Percentiles rank a stretch among this genome's conserved stretches.
phyloP scores from a whole-genome alignment of 345 rosid genomes.

The Toxicodendron radicans region DNA sequence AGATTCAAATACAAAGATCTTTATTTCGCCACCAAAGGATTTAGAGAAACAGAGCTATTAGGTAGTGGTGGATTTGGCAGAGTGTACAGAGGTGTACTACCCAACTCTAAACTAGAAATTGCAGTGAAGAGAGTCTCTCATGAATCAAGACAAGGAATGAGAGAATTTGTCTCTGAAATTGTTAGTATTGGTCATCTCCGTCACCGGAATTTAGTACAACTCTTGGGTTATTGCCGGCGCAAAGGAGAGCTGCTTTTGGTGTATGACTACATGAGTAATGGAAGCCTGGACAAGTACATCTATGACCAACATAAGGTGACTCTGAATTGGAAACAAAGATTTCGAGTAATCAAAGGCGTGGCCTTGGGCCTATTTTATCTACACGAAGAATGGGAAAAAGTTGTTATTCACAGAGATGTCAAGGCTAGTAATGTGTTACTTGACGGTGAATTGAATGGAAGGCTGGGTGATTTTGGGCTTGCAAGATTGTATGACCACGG shows the following conservation, averaged over 20 bases:
- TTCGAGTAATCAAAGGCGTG: too few relatives aligned
- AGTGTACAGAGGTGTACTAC: constrained; percentile 22
- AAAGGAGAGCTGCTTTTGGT: constrained; percentile 59
- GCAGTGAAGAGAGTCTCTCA: too few relatives aligned
- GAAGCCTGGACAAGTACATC: too few relatives aligned
- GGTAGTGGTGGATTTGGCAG: constrained; percentile 50
- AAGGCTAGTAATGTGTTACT: constrained; percentile 60
- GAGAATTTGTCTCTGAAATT: constrained; percentile 57
- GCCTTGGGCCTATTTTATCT: constrained; percentile 30
- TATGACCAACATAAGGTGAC: too few relatives aligned
- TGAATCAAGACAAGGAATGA: constrained; percentile 46
- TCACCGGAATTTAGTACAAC: constrained; percentile 53
- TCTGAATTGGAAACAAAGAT: too few relatives aligned
- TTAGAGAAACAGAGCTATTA: too few relatives aligned
- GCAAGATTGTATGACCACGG: constrained; percentile 62
- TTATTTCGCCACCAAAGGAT: too few relatives aligned
- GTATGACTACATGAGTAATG: constrained; percentile 55
- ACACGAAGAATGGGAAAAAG: constrained; percentile 67
- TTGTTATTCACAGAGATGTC: constrained; percentile 59
- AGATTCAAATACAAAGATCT: too few relatives aligned
- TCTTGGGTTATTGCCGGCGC: constrained; percentile 57
- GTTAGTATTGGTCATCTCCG: constrained; percentile 53
- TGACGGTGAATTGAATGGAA: constrained; percentile 51
- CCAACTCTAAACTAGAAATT: too few relatives aligned
- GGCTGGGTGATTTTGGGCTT: constrained; percentile 62